Conservation (phyloP, 78 protist species). For the Dictyostelium purpureum region DNA sequence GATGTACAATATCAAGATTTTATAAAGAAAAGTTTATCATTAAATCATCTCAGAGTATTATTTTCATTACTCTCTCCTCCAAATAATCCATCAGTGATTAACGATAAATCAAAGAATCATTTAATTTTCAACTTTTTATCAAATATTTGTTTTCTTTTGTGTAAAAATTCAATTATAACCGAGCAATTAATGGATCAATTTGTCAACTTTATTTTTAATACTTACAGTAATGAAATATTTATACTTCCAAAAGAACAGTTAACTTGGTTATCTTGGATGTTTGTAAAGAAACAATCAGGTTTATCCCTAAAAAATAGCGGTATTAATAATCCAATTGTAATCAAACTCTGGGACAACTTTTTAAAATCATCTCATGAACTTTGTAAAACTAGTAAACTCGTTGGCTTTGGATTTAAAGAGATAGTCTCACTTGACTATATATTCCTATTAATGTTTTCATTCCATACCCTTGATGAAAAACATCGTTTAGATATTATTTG, state of each 20-base stretch:
- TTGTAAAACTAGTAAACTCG: not conserved
- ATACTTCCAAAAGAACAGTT: constrained; percentile 5
- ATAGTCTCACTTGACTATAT: constrained; percentile 24
- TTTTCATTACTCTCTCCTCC: not conserved
- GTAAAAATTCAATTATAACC: not conserved
- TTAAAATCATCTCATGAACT: not conserved
- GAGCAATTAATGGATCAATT: not conserved
- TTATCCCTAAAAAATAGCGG: not conserved
- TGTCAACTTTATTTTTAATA: not conserved
- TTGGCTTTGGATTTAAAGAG: not conserved
- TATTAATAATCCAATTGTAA: not conserved
- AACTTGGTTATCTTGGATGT: constrained; percentile 41
- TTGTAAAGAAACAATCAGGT: constrained; percentile 26
- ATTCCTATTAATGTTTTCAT: constrained; percentile 6
- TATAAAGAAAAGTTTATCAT: not conserved
- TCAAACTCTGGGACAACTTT: constrained; percentile 18
- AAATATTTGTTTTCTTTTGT: not conserved
- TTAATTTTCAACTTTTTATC: not conserved
- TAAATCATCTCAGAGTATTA: not conserved
- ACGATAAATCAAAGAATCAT: not conserved
- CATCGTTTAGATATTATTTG: constrained; percentile 25
- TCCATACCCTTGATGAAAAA: constrained; percentile 22
- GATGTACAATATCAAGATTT: not conserved
- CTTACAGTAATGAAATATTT: not conserved
- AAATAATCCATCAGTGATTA: not conserved